phyloP scores from a whole-genome alignment of 352 stramenopile species.

The Phytophthora sojae region DNA sequence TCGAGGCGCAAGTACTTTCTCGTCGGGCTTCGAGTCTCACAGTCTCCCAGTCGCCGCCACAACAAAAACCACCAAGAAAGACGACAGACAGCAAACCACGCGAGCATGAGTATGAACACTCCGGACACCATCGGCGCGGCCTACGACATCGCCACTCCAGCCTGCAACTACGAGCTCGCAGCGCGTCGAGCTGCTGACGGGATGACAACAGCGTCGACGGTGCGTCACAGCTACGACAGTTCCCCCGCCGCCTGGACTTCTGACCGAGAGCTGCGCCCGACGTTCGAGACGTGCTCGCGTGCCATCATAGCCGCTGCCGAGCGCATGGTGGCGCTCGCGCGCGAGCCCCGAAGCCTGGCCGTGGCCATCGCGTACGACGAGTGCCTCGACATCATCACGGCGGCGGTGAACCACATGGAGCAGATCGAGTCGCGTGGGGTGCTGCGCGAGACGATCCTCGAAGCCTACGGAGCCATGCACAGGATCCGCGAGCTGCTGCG shows the following conservation, averaged over 20 bases:
- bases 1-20: constrained; percentile 13
- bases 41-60: background rate
- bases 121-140: constrained; percentile 25
- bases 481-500: constrained; percentile 34
- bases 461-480: constrained; percentile 34
- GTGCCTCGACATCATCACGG: constrained; percentile 45
- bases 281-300: constrained; percentile 31
- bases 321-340: constrained; percentile 29
- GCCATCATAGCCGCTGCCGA: constrained; percentile 36
- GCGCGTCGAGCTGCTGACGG: constrained; percentile 6
- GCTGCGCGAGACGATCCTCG: constrained; percentile 16
- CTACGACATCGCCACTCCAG: constrained; percentile 14
- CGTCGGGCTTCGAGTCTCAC: background rate
- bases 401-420: constrained; percentile 37
- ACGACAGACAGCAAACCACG: constrained; percentile 2
- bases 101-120: constrained; percentile 26
- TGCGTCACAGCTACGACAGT: constrained; percentile 3
- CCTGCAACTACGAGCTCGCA: constrained; percentile 1
- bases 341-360: constrained; percentile 25
- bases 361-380: constrained; percentile 46
- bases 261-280: constrained; percentile 6
- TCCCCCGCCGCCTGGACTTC: constrained; percentile 17
- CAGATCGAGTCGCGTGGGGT: constrained; percentile 12
- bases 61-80: constrained; percentile 18
- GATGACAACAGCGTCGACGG: constrained; percentile 19